Evolutionary conservation across 768 basidiomycete species (phyloP), one percentile per base, ranked within the genome.

Genomic region (Gautieria morchelliformis): DNA sequence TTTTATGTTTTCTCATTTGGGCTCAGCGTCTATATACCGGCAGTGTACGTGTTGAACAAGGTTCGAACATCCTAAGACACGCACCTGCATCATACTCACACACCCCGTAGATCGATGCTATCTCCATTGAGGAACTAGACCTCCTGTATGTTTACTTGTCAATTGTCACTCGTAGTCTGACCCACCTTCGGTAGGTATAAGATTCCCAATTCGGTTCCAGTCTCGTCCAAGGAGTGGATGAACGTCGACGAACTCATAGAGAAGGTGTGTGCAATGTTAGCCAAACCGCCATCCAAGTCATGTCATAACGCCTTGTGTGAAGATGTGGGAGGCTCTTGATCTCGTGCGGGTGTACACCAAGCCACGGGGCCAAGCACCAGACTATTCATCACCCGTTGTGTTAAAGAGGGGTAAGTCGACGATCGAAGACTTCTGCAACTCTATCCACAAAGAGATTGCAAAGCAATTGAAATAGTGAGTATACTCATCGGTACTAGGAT

Each of bases 111-210:
- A 93, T 95, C 67, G 96, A 99, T 69, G 96, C 91, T 19, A 98
- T 97, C 65, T 94, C 92, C 54, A 96, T 98, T 70, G 95, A 98
- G 69, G 95, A 98, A 72, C 81, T 98, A 24, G 95, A 97, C 70
- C 79, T 95, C 56, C 71, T 95, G 76, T 93, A 64, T 63, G 81
- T 75, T 41, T 52, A 57, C 45, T 30, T 42, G 53, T 17, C 50
- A 58, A 27, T 45, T 51, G 12, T 47, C 35, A 24, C n/a, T 39
- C 49, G 35, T 37, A 9, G 14, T 37, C 35, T 37, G 14, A 14
- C 35, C 53, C 33, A 45, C 22, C 58, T 39, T 37, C 14, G 37
- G n/a, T 61, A 84, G 81, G 60, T 92, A 93, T 75, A 90, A 92
- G 71, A 99, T 99, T 59, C 96, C 96, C 3, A 80, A 90, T 70